Conservation (phyloP, 208 protist genomes). For the Wallacemonas sp. region DNA sequence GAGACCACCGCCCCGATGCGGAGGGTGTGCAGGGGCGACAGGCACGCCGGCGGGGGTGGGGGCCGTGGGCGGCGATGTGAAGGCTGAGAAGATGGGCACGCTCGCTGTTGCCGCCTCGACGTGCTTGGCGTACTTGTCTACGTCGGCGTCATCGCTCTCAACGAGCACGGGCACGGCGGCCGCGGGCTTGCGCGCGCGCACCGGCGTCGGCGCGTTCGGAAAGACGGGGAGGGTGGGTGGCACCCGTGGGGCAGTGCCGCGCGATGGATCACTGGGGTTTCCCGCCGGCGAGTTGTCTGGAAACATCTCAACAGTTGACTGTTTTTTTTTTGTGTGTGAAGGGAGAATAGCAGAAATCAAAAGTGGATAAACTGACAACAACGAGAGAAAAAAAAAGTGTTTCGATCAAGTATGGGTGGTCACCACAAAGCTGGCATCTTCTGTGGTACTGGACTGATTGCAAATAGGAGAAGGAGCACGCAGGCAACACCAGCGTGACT, state of each 20-base stretch:
- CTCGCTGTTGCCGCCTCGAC: neutral
- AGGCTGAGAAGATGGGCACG: too few species aligned
- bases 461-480: too few species aligned
- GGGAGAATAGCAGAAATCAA: too few species aligned
- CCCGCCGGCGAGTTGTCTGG: neutral
- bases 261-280: neutral
- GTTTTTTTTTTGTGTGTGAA: too few species aligned
- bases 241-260: neutral
- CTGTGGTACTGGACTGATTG: too few species aligned
- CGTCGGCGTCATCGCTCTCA: neutral
- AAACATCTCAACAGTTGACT: neutral
- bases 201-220: neutral
- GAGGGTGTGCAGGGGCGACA: neutral
- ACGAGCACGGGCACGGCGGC: neutral
- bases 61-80: too few species aligned
- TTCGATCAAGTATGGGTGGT: too few species aligned
- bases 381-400: too few species aligned
- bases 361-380: too few species aligned
- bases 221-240: constrained; percentile 3
- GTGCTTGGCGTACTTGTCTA: constrained; percentile 10
- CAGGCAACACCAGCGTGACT: too few species aligned
- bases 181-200: neutral
- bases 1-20: neutral
- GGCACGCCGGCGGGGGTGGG: neutral
- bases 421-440: too few species aligned